A percentile compares a stretch with the other conserved stretches of the same genome.
These are phyloP conservation scores for Thermochaetoides dissita DNA, from an alignment of 2,329 filamentous ascomycete genomes.

Conservation along the genomic window DNA sequence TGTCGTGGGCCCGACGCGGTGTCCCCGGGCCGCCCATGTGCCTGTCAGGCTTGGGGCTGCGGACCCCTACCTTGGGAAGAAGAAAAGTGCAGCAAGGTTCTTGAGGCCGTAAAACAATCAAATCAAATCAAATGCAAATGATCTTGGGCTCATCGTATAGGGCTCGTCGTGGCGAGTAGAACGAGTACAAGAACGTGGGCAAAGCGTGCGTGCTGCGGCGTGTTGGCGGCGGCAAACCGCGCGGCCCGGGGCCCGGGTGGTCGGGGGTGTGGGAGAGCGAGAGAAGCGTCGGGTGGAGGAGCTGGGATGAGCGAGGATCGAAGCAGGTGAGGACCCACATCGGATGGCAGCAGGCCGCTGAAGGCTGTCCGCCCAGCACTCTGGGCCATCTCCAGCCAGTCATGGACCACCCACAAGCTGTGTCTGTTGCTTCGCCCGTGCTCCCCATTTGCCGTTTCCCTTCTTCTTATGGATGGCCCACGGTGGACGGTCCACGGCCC, in stretches of 20 bases:
- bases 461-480: too few species aligned
- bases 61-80: slow-evolving; percentile 15
- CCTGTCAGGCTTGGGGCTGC: slow-evolving; percentile 11
- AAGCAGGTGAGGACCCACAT: too few species aligned
- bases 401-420: slow-evolving; percentile 7
- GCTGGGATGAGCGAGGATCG: too few species aligned
- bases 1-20: too few species aligned
- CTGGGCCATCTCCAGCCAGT: too few species aligned
- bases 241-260: slow-evolving; percentile 16
- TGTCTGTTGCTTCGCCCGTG: background rate
- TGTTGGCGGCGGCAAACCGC: slow-evolving; percentile 18
- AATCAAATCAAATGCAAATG: slow-evolving; percentile 11
- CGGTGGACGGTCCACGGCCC: too few species aligned
- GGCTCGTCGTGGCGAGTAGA: slow-evolving; percentile 33
- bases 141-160: slow-evolving; percentile 26
- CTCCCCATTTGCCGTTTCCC: slow-evolving; percentile 18
- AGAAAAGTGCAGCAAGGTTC: slow-evolving; percentile 8
- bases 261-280: slow-evolving; percentile 16
- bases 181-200: slow-evolving; percentile 51
- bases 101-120: slow-evolving; percentile 10
- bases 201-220: slow-evolving; percentile 22
- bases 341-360: too few species aligned
- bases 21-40: too few species aligned
- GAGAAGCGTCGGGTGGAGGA: too few species aligned
- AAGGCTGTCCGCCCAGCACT: too few species aligned